phyloP scores from a whole-genome alignment of 352 stramenopile genomes.

The Pythium brachiatum region DNA sequence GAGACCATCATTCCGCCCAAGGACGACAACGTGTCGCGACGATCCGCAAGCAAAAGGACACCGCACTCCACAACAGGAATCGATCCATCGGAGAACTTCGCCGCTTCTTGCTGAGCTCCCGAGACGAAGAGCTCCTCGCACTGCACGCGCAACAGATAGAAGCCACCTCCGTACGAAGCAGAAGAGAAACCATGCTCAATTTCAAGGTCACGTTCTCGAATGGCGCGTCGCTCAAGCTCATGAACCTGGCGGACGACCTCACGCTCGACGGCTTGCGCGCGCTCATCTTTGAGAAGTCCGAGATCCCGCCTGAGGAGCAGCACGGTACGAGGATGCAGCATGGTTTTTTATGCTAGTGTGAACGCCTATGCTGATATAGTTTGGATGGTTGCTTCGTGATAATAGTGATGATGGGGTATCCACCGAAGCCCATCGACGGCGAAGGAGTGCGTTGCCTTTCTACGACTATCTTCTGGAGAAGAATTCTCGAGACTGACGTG shows the following conservation, averaged over 20 bases:
- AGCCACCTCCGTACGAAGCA: background rate
- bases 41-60: background rate
- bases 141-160: background rate
- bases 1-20: constrained; percentile 4
- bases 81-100: background rate
- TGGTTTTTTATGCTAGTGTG: background rate
- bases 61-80: background rate
- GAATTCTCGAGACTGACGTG: background rate
- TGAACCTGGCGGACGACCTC: constrained; percentile 52
- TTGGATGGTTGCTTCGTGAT: background rate
- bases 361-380: background rate
- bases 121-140: background rate
- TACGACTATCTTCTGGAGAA: background rate
- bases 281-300: constrained; percentile 54
- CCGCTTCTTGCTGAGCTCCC: background rate
- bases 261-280: constrained; percentile 57
- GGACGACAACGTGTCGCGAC: background rate
- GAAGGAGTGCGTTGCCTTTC: constrained; percentile 38
- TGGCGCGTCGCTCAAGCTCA: constrained; percentile 70
- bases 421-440: constrained; percentile 62
- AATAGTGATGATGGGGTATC: constrained; percentile 80
- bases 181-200: constrained; percentile 22
- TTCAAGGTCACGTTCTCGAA: constrained; percentile 81
- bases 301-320: constrained; percentile 59
- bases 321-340: constrained; percentile 34